phyloP scores from a whole-genome alignment of 2,329 filamentous ascomycete genomes.

The Zarea fungicola region DNA sequence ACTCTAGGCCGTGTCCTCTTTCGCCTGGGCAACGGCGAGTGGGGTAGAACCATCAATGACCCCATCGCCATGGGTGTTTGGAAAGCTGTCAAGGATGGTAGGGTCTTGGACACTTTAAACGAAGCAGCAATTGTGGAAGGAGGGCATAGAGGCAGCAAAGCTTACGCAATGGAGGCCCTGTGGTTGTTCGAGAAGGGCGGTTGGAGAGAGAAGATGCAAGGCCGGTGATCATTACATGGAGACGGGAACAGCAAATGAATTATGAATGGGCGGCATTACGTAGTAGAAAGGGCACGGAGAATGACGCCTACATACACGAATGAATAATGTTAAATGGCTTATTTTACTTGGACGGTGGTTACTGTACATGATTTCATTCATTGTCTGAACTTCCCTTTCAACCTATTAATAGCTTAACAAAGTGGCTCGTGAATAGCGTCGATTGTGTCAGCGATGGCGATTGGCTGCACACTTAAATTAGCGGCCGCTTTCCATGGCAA shows the following conservation, averaged over 20 bases:
- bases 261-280: constrained; percentile 5
- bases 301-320: neutral
- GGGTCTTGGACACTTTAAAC: constrained; percentile 69
- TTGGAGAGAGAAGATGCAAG: constrained; percentile 59
- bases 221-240: constrained; percentile 41
- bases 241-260: constrained; percentile 19
- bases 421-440: neutral
- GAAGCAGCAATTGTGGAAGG: constrained; percentile 66
- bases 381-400: too few relatives aligned
- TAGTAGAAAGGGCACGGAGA: constrained; percentile 15
- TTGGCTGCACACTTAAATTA: too few relatives aligned
- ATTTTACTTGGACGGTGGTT: too few relatives aligned
- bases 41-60: constrained; percentile 53
- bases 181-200: constrained; percentile 76
- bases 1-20: constrained; percentile 82
- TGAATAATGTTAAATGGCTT: neutral
- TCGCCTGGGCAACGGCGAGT: constrained; percentile 68
- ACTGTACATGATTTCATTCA: neutral
- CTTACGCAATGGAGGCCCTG: constrained; percentile 82
- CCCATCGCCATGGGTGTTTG: constrained; percentile 75
- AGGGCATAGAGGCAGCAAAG: constrained; percentile 72
- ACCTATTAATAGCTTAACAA: too few relatives aligned
- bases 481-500: too few relatives aligned
- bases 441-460: neutral
- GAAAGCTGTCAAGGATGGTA: constrained; percentile 69